Evolutionary conservation across 768 basidiomycete genomes (phyloP), one percentile per base, ranked within the genome.

Genomic region (Suillus spraguei): DNA sequence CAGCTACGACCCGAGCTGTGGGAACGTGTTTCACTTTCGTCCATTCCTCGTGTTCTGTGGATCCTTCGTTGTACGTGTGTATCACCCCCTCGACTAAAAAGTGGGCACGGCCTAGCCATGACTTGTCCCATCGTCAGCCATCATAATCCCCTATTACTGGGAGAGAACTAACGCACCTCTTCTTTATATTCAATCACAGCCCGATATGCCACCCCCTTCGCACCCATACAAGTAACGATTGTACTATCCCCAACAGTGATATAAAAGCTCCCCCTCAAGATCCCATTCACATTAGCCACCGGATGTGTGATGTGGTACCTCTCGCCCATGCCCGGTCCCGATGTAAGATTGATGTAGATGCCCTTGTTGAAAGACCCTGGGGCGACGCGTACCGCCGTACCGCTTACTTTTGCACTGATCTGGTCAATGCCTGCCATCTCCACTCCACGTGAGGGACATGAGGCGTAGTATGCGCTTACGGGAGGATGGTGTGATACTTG

Each of bases 401-500:
- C 94, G 13, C 94, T 92, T 1, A 98, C 89, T 74, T 91, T 93
- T 17, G 96, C 97, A 1, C 89, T 83, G 67, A 99, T 95, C 78
- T 99, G 97, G 78, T 99, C 97, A 63, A 95, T 81, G 5, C 95
- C 97, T 20, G 77, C 77, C 72, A 92, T 81, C 66, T 91, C 88
- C 47, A 96, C 71, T 36, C 85, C 84, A 32, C 87, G 85, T 47
- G 85, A 78, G 0, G 95, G 94, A 74, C 93, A 96, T 5, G 79
- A 65, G 8, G 91, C 93, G 66, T 87, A 88, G 71, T 88, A 97
- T 1, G 91, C 88, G 1, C 94, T 97, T 36, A 98, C 86, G 3
- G 97, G 97, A 0, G 97, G 97, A 70, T 99, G 97, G 77, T 99
- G 97, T 2, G 93, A 97, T 54, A 98, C 88, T 76, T 97, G 96